These are phyloP conservation scores for Thelonectria olida DNA, from an alignment of 2,329 filamentous ascomycete species.

Conservation along the genomic window DNA sequence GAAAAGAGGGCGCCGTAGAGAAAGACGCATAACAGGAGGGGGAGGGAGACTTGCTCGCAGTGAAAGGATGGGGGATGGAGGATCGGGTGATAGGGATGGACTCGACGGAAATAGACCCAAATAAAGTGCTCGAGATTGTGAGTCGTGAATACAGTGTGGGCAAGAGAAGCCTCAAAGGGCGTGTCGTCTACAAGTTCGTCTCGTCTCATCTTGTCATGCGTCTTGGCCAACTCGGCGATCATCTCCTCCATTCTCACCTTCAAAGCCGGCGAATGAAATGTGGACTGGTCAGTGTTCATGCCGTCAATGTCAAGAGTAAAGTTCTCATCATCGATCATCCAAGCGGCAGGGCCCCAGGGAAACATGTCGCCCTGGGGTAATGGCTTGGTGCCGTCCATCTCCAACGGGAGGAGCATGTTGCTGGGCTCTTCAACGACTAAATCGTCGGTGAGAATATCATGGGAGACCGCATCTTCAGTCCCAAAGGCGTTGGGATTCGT, in stretches of 20 bases:
- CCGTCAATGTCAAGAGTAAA: background rate
- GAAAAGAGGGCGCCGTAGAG: slow-evolving; percentile 16
- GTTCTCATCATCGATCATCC: slow-evolving; percentile 3
- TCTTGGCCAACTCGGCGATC: background rate
- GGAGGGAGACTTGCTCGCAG: slow-evolving; percentile 2
- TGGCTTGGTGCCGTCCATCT: background rate
- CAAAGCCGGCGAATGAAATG: background rate
- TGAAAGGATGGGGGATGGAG: slow-evolving; percentile 14
- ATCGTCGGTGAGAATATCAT: background rate
- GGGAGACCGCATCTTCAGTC: slow-evolving; percentile 2
- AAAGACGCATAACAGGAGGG: slow-evolving; percentile 12
- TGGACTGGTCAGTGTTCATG: background rate
- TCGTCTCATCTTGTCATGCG: background rate
- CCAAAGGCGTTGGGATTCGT: slow-evolving; percentile 8
- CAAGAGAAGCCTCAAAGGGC: slow-evolving; percentile 6
- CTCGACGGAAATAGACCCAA: slow-evolving; percentile 7
- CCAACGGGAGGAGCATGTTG: background rate
- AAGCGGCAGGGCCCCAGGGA: slow-evolving; percentile 2
- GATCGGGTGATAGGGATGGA: slow-evolving; percentile 18
- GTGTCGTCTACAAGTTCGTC: background rate
- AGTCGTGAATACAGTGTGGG: slow-evolving; percentile 13
- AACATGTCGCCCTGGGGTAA: background rate
- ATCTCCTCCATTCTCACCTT: slow-evolving; percentile 1
- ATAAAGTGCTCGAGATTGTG: slow-evolving; percentile 17
- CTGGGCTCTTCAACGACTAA: background rate